Evolutionary conservation across 2,329 filamentous ascomycete species (phyloP).

Genomic region (Penicillium paneum): DNA sequence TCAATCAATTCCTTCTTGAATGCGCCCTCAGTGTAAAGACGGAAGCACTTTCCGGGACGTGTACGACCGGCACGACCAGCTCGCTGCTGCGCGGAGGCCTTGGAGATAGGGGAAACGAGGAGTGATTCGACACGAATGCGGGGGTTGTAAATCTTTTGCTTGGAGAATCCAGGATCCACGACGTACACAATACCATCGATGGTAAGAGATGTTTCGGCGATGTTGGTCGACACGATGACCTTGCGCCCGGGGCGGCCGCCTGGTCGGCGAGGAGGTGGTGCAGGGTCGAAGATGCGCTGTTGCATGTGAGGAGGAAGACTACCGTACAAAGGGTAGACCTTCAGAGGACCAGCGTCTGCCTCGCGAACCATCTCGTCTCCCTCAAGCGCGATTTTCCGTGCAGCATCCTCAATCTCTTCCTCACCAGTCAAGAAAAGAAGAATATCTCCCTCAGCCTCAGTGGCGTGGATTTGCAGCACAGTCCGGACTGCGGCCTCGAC

Average conservation of each 20-base stretch:
- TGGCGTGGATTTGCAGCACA: constrained; percentile 93
- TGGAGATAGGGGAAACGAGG: constrained; percentile 95
- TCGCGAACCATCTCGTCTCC: constrained; percentile 88
- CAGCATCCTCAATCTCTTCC: constrained; percentile 97
- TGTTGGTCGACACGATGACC: constrained; percentile 92
- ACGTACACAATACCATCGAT: constrained; percentile 99
- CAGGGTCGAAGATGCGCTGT: constrained; percentile 89
- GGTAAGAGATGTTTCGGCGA: constrained; percentile 94
- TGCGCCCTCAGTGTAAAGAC: constrained; percentile 88
- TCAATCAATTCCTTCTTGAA: constrained; percentile 99
- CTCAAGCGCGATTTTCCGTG: constrained; percentile 85
- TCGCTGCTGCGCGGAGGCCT: constrained; percentile 93
- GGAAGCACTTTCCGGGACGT: constrained; percentile 95
- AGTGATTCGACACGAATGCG: constrained; percentile 94
- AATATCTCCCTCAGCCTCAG: constrained; percentile 88
- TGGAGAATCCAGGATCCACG: constrained; percentile 98
- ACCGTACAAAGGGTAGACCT: constrained; percentile 90
- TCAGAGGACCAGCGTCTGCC: constrained; percentile 83
- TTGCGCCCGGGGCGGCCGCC: constrained; percentile 89
- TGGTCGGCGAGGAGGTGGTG: constrained; percentile 67
- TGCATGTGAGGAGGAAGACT: constrained; percentile 89
- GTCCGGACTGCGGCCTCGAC: constrained; percentile 93
- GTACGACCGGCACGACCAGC: constrained; percentile 99
- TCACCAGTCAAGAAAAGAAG: constrained; percentile 94
- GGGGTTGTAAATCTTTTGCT: constrained; percentile 99